phyloP scores from a whole-genome alignment of 306 rosid genomes.

The Acacia crassicarpa region DNA sequence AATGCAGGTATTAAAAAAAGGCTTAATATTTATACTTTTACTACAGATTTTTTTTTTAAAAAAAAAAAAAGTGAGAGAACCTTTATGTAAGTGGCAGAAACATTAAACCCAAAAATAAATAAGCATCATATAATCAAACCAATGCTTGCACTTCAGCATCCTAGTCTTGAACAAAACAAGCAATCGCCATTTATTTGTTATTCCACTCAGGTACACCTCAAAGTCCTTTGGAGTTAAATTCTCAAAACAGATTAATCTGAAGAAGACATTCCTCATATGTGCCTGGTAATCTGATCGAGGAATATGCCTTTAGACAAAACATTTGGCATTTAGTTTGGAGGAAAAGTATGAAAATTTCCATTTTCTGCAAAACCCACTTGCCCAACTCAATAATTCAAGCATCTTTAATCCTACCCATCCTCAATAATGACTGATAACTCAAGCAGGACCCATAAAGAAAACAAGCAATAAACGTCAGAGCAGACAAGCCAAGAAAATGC shows the following conservation, averaged over 20 bases:
- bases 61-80: too few relatives aligned
- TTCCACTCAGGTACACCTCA: neutral
- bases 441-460: neutral
- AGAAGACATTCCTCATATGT: neutral
- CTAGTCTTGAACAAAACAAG: neutral
- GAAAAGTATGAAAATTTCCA: neutral
- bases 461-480: neutral
- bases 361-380: neutral
- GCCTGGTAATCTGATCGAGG: neutral
- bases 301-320: neutral
- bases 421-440: neutral
- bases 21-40: too few relatives aligned
- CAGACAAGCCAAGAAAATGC: neutral
- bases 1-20: neutral
- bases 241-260: neutral
- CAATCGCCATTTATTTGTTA: neutral
- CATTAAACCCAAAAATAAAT: neutral
- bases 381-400: neutral
- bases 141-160: neutral
- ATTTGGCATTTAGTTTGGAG: neutral
- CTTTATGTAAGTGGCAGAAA: too few relatives aligned
- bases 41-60: too few relatives aligned
- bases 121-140: too few relatives aligned
- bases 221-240: neutral
- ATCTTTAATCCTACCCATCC: neutral